Evolutionary conservation across 352 stramenopile genomes (phyloP), one percentile per base, ranked within the genome.

Genomic region (Phytopythium sindhum): DNA sequence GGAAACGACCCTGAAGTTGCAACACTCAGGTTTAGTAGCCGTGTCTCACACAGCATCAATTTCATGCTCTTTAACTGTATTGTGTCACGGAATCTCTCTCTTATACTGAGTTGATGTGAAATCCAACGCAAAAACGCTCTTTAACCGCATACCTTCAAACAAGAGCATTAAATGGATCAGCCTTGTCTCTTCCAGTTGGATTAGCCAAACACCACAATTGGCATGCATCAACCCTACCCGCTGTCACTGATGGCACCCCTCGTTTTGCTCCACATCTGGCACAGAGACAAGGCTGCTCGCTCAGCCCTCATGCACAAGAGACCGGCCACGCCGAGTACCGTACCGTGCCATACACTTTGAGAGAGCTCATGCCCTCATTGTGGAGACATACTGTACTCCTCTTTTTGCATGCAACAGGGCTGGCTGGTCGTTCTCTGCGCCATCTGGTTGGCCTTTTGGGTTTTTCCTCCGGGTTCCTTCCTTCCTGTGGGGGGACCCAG

Each of bases 161-260:
- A 51, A 29, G 35, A 35, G 23, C 37, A 14, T 8, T 19, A 41
- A 26, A 24, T 5, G 31, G 9, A 28, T 14, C 19, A 47, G 55
- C 24, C 55, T 26, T 61, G 56, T 61, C 56, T 61, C 56, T 52
- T 52, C 31, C 42, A 3, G 28, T 15, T 2, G 24, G 55, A 51
- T 61, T 60, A 45, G 39, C 54, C 17, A 48, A 48, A 59, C 53
- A 31, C 5, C 14, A 45, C 39, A 45, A 45, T 45, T 45, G 29
- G 15, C 37, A 48, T 48, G 21, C 12, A 58, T 35, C 37, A 60
- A 60, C 56, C 56, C 56, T 61, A 42, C 1, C 39, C 39, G 14
- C 56, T 52, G 56, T 61, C 56, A 61, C 41, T 61, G 56, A 52
- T 61, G 56, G 39, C 10, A 21, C 5, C 53, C 23, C 41, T 61